These are phyloP conservation scores for Daedalea quercina DNA, from an alignment of 768 basidiomycete genomes.

Conservation along the genomic window DNA sequence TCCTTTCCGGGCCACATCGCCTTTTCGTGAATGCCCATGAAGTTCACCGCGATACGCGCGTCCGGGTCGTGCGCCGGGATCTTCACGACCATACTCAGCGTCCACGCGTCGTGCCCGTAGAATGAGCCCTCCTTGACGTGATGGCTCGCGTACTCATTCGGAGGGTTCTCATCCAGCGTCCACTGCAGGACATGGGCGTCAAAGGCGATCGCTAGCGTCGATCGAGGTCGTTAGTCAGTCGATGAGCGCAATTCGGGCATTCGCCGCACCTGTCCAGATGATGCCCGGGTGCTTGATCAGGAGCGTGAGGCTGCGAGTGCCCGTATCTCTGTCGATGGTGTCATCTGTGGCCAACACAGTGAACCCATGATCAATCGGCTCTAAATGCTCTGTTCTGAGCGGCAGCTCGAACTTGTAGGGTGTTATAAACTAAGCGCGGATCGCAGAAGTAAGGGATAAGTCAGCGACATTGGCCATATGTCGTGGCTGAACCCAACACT, in stretches of 20 bases:
- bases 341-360: slow-evolving; percentile 54
- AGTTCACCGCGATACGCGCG: slow-evolving; percentile 53
- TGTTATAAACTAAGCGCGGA: slow-evolving; percentile 58
- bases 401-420: slow-evolving; percentile 75
- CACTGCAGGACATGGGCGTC: slow-evolving; percentile 85
- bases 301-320: slow-evolving; percentile 66
- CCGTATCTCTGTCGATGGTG: slow-evolving; percentile 43
- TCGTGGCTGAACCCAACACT: slow-evolving; percentile 14
- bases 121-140: slow-evolving; percentile 91
- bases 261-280: slow-evolving; percentile 71
- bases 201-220: slow-evolving; percentile 67
- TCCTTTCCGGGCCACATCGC: slow-evolving; percentile 77
- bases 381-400: slow-evolving; percentile 27
- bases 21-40: slow-evolving; percentile 75
- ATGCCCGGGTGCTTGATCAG: slow-evolving; percentile 69
- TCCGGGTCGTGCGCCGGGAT: slow-evolving; percentile 23
- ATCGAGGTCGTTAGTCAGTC: neutral
- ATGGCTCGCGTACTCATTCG: slow-evolving; percentile 68
- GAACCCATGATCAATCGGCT: slow-evolving; percentile 31
- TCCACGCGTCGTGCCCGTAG: slow-evolving; percentile 69
- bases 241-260: neutral
- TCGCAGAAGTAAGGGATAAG: slow-evolving; percentile 7
- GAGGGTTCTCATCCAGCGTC: slow-evolving; percentile 77
- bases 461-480: neutral
- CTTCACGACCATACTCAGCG: slow-evolving; percentile 65